Base-by-base conservation (phyloP, 2,329 filamentous ascomycete species). In the Cordyceps cateniannulata region DNA sequence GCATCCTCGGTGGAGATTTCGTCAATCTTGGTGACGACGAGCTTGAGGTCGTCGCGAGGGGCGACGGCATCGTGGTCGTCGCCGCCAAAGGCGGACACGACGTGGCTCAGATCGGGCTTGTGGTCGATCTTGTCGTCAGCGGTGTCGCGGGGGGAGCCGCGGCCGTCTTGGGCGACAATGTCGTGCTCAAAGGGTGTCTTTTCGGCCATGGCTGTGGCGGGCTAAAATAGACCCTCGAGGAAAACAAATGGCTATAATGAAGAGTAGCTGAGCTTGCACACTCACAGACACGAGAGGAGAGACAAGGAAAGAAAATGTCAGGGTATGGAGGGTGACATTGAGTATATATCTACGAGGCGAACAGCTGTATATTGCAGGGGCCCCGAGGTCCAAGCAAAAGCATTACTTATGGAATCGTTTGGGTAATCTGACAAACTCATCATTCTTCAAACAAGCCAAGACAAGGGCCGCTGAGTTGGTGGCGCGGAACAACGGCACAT, bases 21-120 rank as follows among this genome's bases (percentile, higher is more conserved):
- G 3, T 65, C 60, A 25, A 68, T 61, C 57, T 64, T 65, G 59
- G 64, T 63, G 59, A 66, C 63, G 44, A 68, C 63, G 38, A 63
- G 61, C 42, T 65, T 57, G 29, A 67, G 60, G 45, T 68, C 66
- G 45, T 67, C 65, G 1, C 65, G 42, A 2, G 66, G 66, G 3
- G 66, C 66, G 3, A 65, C 50, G 16, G 62, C 66, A 59, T 66
- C 58, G 6, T 54, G 52, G 7, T 56, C 52, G 40, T 61, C 59
- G n/a, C 59, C 59, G 20, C 59, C 59, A 29, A 61, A 61, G 20
- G 42, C 40, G 6, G 59, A 55, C 32, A 52, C 45, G 35, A 61
- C 47, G 27, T 51, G 59, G 32, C 3, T 25, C 12, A 61, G 59
- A 12, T 61, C 59, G 6, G 25, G 5, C n/a, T 59, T 59, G 20